These are phyloP conservation scores for Roridomyces roridus DNA, from an alignment of 768 basidiomycete species.

Conservation along the genomic window DNA sequence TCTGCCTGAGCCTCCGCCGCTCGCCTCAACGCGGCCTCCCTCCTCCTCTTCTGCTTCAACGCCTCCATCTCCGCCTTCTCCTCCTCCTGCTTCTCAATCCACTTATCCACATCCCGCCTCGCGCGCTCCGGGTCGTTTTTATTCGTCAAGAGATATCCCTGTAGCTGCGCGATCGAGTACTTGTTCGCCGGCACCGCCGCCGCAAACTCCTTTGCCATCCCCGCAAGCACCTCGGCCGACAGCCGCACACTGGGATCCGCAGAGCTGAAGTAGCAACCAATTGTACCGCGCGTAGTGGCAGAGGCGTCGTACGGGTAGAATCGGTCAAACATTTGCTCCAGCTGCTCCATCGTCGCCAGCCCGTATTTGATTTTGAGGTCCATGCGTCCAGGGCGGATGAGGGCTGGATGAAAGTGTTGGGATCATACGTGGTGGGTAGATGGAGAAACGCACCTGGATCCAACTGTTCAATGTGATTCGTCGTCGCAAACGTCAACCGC, in stretches of 20 bases:
- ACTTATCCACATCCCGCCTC: slow-evolving; percentile 8
- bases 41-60: slow-evolving; percentile 15
- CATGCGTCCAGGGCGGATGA: slow-evolving; percentile 38
- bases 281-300: neutral
- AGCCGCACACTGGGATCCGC: slow-evolving; percentile 4
- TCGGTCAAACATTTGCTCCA: slow-evolving; percentile 32
- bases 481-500: slow-evolving; percentile 39
- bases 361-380: slow-evolving; percentile 35
- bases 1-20: slow-evolving; percentile 18
- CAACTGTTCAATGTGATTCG: slow-evolving; percentile 38
- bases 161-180: slow-evolving; percentile 43
- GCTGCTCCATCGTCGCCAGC: slow-evolving; percentile 30
- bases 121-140: slow-evolving; percentile 24
- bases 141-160: slow-evolving; percentile 40
- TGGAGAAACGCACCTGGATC: slow-evolving; percentile 28
- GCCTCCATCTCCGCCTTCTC: slow-evolving; percentile 17
- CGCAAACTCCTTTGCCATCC: slow-evolving; percentile 32
- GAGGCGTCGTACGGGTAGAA: slow-evolving; percentile 29
- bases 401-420: slow-evolving; percentile 18
- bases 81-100: slow-evolving; percentile 17
- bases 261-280: slow-evolving; percentile 20
- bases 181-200: slow-evolving; percentile 31
- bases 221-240: neutral
- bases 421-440: neutral
- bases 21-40: slow-evolving; percentile 12